A percentile compares a stretch with the other conserved stretches of the same genome.
phyloP scores from a whole-genome alignment of 164 flowering plant genomes.

The Liriodendron chinense region DNA sequence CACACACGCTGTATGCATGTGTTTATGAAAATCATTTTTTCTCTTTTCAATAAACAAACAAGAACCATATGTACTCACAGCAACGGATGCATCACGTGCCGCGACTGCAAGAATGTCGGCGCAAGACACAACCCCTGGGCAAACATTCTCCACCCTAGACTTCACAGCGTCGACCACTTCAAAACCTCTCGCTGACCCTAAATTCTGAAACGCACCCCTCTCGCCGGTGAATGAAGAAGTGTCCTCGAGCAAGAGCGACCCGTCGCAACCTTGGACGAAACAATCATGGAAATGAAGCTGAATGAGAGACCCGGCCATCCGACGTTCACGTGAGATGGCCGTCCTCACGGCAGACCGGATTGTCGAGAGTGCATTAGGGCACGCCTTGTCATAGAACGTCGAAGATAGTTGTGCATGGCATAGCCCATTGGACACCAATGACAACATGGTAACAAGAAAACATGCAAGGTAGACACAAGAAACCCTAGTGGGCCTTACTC shows the following conservation, averaged over 20 bases:
- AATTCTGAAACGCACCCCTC: constrained; percentile 11
- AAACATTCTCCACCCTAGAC: constrained; percentile 4
- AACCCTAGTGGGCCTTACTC: not conserved
- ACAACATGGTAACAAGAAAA: not conserved
- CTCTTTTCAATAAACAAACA: no score
- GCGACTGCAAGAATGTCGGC: constrained; percentile 15
- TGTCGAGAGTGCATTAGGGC: constrained; percentile 10
- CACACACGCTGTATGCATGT: no score
- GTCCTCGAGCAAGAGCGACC: constrained; percentile 5
- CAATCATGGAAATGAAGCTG: constrained; percentile 30
- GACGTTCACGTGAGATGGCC: constrained; percentile 10
- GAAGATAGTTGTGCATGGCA: constrained; percentile 7
- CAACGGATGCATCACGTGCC: constrained; percentile 11
- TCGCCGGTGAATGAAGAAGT: not conserved
- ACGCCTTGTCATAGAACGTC: constrained; percentile 14
- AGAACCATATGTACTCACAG: constrained; percentile 3
- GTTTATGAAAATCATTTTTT: no score
- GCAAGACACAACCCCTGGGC: constrained; percentile 14
- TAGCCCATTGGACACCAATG: not conserved
- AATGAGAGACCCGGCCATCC: constrained; percentile 20
- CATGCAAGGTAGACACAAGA: not conserved
- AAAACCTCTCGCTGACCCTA: constrained; percentile 5
- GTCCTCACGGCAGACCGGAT: constrained; percentile 1
- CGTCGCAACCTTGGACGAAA: constrained; percentile 28
- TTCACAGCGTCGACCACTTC: constrained; percentile 10